Base-by-base conservation (phyloP, 805 yeast genomes). In the Zygosaccharomyces rouxii region DNA sequence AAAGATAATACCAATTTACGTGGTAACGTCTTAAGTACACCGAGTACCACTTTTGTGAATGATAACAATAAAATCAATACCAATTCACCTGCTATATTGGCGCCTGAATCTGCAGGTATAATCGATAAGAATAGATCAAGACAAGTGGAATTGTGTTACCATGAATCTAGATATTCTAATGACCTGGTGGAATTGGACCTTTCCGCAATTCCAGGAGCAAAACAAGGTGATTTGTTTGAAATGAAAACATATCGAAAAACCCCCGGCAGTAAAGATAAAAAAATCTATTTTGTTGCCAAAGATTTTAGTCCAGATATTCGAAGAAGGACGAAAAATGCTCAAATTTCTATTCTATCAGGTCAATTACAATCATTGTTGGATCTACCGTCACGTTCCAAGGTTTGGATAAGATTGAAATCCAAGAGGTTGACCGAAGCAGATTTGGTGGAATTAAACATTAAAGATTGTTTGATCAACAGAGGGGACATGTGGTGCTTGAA, bases 401-500 rank as follows among this genome's bases (percentile, higher is more conserved):
- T 88, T 2, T 71, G 75, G 56, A 79, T 90, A 3, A 72, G 73
- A 56, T 71, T 69, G 42, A 74, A 64, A 66, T 69, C 66, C 16
- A 71, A 71, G 38, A 66, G 69, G 6, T 65, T 72, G 1, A 83
- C 78, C n/a, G 84, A 80, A 52, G 85, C 90, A 1, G 97, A 94
- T 57, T 76, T 88, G 2, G 78, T 90, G 3, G 98, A 94, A 59
- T 68, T 94, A 4, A 81, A 81, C 61, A 77, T 89, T 46, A 87
- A 83, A 57, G 97, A 94, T 58, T 73, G 88, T 18, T 80, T 85
- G 55, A 69, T 94, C 13, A 80, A 96, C 3, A 72, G 99, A 55
- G 96, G 95, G 51, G 94, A 89, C 57, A 92, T 90, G 89, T 94
- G 98, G 96, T 73, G 78, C 22, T 69, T 92, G 11, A 80, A 95